Evolutionary conservation across 164 flowering plant species (phyloP).

Genomic region (Nymphaea thermarum): DNA sequence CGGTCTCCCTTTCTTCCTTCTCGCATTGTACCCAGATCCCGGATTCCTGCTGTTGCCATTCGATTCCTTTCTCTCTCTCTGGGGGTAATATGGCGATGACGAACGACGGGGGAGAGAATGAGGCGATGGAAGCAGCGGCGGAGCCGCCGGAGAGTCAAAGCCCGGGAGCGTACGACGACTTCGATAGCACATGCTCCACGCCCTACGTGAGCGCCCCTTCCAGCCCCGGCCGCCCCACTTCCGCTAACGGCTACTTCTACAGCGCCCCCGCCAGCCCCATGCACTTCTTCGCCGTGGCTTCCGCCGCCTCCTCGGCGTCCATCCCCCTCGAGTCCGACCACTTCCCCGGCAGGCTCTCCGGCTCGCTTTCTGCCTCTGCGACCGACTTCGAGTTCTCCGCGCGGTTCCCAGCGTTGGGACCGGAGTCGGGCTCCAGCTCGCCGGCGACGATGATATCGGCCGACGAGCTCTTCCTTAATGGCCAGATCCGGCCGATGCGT

Average conservation of each 20-base stretch:
- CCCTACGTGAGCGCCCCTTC: constrained; percentile 69
- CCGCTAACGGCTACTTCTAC: neutral
- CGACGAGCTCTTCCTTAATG: constrained; percentile 65
- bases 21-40: neutral
- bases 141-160: neutral
- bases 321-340: neutral
- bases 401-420: constrained; percentile 15
- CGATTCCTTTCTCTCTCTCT: neutral
- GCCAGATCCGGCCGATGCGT: constrained; percentile 65
- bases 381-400: constrained; percentile 56
- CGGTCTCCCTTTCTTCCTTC: neutral
- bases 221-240: constrained; percentile 33
- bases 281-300: constrained; percentile 57
- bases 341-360: neutral
- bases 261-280: neutral
- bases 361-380: neutral
- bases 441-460: constrained; percentile 43
- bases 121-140: no score
- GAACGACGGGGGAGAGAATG: neutral
- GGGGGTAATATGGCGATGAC: neutral
- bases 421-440: constrained; percentile 1
- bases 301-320: constrained; percentile 10
- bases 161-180: neutral
- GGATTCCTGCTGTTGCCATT: no score
- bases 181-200: constrained; percentile 53